A percentile compares a stretch with the other conserved stretches of the same genome.
Conservation (phyloP, 495 filamentous ascomycete genomes). For the Cercophora samala region DNA sequence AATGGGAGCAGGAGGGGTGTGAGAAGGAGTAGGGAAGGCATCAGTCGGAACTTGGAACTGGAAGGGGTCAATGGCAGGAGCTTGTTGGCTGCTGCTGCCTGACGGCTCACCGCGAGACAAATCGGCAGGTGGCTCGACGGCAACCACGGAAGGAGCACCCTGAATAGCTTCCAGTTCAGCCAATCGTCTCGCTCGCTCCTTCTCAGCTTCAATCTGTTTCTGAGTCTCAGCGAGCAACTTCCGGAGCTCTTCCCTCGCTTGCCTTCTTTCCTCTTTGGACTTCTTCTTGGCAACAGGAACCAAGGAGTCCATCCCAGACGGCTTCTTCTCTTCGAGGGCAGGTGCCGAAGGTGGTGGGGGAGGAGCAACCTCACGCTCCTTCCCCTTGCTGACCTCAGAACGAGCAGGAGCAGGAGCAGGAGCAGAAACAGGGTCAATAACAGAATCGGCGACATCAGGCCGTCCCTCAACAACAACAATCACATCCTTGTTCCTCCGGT, state of each 20-base stretch:
- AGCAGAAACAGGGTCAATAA: not conserved
- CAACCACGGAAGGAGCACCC: not conserved
- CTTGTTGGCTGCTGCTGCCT: constrained; percentile 18
- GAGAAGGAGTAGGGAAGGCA: constrained; percentile 43
- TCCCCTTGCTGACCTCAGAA: not conserved
- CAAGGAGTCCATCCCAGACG: not conserved
- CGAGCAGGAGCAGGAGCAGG: not conserved
- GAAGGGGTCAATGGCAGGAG: constrained; percentile 45
- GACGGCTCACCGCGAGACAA: constrained; percentile 12
- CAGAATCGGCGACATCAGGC: not conserved
- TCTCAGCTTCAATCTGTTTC: constrained; percentile 29
- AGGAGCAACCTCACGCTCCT: not conserved
- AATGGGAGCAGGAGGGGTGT: constrained; percentile 35
- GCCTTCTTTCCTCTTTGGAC: constrained; percentile 27
- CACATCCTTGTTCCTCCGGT: constrained; percentile 6
- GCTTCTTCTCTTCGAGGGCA: constrained; percentile 6
- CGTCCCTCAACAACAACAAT: not conserved
- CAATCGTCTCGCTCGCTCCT: constrained; percentile 21
- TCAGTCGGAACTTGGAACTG: constrained; percentile 49
- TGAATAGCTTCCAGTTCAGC: constrained; percentile 17
- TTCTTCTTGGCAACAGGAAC: constrained; percentile 17
- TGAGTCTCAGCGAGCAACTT: constrained; percentile 31
- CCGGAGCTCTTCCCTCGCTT: constrained; percentile 26
- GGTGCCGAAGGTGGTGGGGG: not conserved
- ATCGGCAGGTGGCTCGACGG: not conserved